Base-by-base conservation (phyloP, 73 alveolate species). In the Paramecium bursaria region DNA sequence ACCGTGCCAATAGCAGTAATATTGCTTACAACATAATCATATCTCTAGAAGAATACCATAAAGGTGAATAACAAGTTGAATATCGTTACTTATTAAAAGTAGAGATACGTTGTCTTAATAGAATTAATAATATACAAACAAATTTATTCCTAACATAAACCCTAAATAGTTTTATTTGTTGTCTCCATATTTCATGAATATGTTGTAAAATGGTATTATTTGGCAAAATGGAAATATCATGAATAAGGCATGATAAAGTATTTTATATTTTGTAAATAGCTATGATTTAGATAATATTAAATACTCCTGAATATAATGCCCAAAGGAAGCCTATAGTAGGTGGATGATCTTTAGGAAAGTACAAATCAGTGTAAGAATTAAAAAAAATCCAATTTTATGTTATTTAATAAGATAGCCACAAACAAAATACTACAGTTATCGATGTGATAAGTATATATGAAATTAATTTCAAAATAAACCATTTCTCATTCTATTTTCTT, bases 271-370 rank as follows among this genome's bases (percentile, higher is more conserved):
- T 5, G 60, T 21, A 42, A 67, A 67, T 19, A 67, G 44, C 82
- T 67, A 35, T 2, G 35, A 67, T 39, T 33, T 17, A 15, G 23
- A 0, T 0, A 39, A 1, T 67, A 4, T 21, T 2, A 39, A 11
- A 10, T 67, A 67, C 82, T 14, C 82, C 82, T 19, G 82, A 67
- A 67, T 39, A 42, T 67, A 67, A 17, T 19, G 82, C 82, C 82
- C 82, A 67, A 39, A 67, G 27, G 44, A 67, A 67, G 17, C 82
- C 82, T 35, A 67, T 67, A 30, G 82, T 67, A n/a, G 82, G 82
- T 42, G 14, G 33, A 67, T 67, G 82, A 67, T 67, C 82, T 42
- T 33, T 33, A 35, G 82, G 82, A 17, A 67, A 67, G 44, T 67
- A 67, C 9, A 25, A 67, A 67, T 67, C 82, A 14, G 44, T 39